phyloP scores from a whole-genome alignment of 768 basidiomycete species.

The Russula dissimulans region DNA sequence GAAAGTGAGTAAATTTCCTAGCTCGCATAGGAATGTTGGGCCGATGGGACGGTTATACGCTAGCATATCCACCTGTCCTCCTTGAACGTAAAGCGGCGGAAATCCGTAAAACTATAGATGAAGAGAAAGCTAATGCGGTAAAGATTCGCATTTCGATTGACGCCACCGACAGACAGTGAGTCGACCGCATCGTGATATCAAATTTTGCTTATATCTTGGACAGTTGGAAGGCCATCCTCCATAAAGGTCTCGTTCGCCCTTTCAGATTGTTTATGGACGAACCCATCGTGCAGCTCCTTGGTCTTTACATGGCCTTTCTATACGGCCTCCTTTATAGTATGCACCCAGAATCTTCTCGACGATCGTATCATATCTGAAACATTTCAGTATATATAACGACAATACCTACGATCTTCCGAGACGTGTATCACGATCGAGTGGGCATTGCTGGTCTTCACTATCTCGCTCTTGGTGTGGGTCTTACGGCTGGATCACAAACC shows the following conservation, averaged over 20 bases:
- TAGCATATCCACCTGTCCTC: constrained; percentile 26
- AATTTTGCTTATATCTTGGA: background rate
- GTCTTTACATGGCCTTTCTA: constrained; percentile 59
- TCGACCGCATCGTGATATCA: constrained; percentile 2
- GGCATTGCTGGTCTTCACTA: constrained; percentile 65
- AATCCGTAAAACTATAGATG: constrained; percentile 38
- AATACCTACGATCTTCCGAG: constrained; percentile 48
- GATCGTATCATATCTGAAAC: background rate
- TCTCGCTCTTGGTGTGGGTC: constrained; percentile 57
- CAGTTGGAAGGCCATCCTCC: constrained; percentile 47
- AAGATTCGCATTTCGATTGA: constrained; percentile 42
- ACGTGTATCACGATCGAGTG: constrained; percentile 41
- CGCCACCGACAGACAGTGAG: constrained; percentile 35
- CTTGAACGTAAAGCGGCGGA: constrained; percentile 43
- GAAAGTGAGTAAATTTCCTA: constrained; percentile 41
- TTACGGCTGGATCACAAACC: constrained; percentile 39
- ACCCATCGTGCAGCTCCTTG: constrained; percentile 59
- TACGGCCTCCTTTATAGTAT: constrained; percentile 34
- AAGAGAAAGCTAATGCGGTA: constrained; percentile 34
- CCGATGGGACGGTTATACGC: background rate
- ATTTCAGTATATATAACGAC: constrained; percentile 55
- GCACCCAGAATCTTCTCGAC: background rate
- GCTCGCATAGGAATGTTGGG: background rate
- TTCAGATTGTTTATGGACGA: constrained; percentile 53
- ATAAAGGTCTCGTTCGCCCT: constrained; percentile 52